Evolutionary conservation across 2,329 filamentous ascomycete genomes (phyloP).

Genomic region (Claviceps capensis): DNA sequence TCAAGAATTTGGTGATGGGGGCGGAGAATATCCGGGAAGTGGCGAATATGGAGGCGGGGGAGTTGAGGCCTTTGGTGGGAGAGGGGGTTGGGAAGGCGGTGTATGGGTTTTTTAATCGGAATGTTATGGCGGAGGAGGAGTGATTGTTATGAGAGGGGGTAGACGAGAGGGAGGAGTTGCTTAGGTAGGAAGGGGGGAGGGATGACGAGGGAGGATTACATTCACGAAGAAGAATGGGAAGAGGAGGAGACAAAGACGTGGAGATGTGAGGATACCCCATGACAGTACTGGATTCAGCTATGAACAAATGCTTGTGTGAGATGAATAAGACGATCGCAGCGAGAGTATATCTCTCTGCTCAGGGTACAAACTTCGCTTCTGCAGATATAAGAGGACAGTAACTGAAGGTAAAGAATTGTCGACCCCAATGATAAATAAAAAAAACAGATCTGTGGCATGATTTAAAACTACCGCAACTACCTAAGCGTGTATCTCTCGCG

Average conservation of each 20-base stretch:
- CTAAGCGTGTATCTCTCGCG: background rate
- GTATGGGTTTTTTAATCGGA: conserved; percentile 62
- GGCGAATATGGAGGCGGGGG: conserved; percentile 68
- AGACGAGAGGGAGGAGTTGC: background rate
- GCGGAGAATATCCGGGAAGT: conserved; percentile 68
- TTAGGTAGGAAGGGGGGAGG: background rate
- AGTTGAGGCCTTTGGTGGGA: conserved; percentile 63
- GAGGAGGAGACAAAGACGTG: background rate
- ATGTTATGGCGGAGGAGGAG: conserved; percentile 36
- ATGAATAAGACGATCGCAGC: background rate
- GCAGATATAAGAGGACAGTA: too few species aligned
- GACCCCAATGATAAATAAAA: too few species aligned
- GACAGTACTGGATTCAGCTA: too few species aligned
- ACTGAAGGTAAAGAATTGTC: too few species aligned
- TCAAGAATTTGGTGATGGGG: conserved; percentile 57
- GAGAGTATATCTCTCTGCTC: conserved; percentile 2
- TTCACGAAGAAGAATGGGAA: background rate
- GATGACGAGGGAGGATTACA: background rate
- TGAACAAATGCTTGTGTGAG: background rate
- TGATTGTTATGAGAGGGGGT: background rate
- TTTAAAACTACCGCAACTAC: too few species aligned
- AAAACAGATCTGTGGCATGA: too few species aligned
- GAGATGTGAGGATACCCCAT: too few species aligned
- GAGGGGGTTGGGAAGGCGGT: conserved; percentile 62
- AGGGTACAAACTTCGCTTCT: too few species aligned